These are phyloP conservation scores for Pulveroboletus sp. DNA, from an alignment of 768 basidiomycete species.

Conservation along the genomic window DNA sequence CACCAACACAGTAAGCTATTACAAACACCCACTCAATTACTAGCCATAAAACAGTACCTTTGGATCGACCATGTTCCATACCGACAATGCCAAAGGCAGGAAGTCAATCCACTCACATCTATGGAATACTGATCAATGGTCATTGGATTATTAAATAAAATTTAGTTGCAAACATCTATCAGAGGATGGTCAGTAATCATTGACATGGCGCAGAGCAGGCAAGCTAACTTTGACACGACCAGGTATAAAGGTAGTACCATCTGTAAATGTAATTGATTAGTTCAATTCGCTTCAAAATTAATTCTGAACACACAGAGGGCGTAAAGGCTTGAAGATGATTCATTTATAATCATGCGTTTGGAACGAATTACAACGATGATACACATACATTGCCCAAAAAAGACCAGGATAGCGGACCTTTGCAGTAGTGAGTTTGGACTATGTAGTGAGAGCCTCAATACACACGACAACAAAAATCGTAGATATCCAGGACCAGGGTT, in stretches of 20 bases:
- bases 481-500: no score
- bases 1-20: background rate
- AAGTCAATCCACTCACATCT: background rate
- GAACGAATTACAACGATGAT: no score
- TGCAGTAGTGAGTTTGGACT: no score
- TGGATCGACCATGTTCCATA: background rate
- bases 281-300: background rate
- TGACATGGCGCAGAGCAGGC: no score
- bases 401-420: no score
- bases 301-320: background rate
- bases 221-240: background rate
- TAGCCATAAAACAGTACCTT: background rate
- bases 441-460: no score
- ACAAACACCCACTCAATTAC: background rate
- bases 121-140: background rate
- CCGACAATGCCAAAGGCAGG: background rate
- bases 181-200: background rate
- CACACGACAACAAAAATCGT: no score
- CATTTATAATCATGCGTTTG: background rate
- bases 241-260: background rate
- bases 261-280: background rate
- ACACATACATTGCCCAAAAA: no score
- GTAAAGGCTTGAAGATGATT: no score
- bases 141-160: background rate
- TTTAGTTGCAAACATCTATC: background rate